Evolutionary conservation across 768 basidiomycete genomes (phyloP).

Genomic region (Fomitopsis serialis): DNA sequence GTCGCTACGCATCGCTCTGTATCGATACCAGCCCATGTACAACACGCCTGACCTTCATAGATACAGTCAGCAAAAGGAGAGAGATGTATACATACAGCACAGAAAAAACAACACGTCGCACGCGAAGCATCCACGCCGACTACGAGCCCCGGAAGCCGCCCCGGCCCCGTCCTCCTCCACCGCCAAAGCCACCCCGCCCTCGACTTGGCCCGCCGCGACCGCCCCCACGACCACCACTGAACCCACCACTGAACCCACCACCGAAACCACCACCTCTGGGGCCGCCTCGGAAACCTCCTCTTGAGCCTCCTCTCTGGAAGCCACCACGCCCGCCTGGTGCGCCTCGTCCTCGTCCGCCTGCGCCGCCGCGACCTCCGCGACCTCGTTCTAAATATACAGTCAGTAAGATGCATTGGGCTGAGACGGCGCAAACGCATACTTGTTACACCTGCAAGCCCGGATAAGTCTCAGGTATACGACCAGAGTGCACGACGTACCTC

Average conservation of each 20-base stretch:
- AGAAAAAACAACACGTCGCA: neutral
- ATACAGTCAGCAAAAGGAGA: neutral
- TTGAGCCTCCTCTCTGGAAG: constrained; percentile 5
- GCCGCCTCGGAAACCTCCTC: too few relatives aligned
- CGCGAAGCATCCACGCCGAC: neutral
- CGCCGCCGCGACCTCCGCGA: constrained; percentile 22
- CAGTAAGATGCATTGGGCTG: neutral
- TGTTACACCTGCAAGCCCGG: too few relatives aligned
- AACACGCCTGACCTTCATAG: neutral
- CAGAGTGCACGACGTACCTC: constrained; percentile 27
- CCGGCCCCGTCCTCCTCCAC: constrained; percentile 37
- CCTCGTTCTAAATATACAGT: constrained; percentile 29
- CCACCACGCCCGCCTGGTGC: constrained; percentile 20
- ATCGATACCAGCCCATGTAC: neutral
- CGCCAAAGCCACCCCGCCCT: constrained; percentile 39
- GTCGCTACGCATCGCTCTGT: neutral
- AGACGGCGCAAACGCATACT: too few relatives aligned
- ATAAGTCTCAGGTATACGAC: neutral
- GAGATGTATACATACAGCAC: neutral
- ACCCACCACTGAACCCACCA: constrained; percentile 33
- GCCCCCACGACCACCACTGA: constrained; percentile 32
- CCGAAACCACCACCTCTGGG: constrained; percentile 24
- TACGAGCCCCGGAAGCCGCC: constrained; percentile 49
- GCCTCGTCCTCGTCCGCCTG: constrained; percentile 13
- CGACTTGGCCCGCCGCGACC: constrained; percentile 27